Evolutionary conservation across 108 stramenopile species (phyloP).

Genomic region (Licmophora abbreviata): DNA sequence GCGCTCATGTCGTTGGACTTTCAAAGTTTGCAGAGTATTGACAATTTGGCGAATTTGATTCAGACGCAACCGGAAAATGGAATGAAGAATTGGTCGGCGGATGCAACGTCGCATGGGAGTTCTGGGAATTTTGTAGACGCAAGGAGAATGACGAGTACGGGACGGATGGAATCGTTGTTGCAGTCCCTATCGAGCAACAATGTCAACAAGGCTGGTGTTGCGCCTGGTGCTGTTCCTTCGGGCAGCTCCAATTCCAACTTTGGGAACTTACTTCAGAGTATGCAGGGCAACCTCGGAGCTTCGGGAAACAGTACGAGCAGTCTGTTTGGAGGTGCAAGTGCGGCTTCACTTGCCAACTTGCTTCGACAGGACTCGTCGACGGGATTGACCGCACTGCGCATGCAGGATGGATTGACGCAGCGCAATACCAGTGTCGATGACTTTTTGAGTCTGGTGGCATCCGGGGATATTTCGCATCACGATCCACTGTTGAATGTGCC

Average conservation of each 20-base stretch:
- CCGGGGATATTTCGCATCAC: conserved; percentile 85
- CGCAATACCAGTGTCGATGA: conserved; percentile 82
- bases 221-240: conserved; percentile 8
- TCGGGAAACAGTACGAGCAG: conserved; percentile 21
- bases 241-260: conserved; percentile 38
- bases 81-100: conserved; percentile 71
- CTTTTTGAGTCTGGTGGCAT: conserved; percentile 77
- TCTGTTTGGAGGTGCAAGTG: conserved; percentile 24
- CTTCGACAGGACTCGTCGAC: conserved; percentile 57
- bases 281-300: conserved; percentile 12
- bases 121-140: conserved; percentile 22
- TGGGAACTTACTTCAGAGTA: conserved; percentile 38
- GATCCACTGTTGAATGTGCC: conserved; percentile 79
- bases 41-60: conserved; percentile 78
- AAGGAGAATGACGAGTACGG: conserved; percentile 33
- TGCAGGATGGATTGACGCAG: conserved; percentile 52
- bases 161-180: conserved; percentile 64
- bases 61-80: conserved; percentile 54
- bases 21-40: conserved; percentile 79
- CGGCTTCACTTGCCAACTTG: conserved; percentile 51
- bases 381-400: conserved; percentile 62
- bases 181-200: conserved; percentile 39
- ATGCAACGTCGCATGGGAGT: conserved; percentile 5
- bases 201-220: conserved; percentile 8
- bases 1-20: conserved; percentile 79